Evolutionary conservation across 2,329 filamentous ascomycete species (phyloP).

Genomic region (Pyrenochaeta sp.): DNA sequence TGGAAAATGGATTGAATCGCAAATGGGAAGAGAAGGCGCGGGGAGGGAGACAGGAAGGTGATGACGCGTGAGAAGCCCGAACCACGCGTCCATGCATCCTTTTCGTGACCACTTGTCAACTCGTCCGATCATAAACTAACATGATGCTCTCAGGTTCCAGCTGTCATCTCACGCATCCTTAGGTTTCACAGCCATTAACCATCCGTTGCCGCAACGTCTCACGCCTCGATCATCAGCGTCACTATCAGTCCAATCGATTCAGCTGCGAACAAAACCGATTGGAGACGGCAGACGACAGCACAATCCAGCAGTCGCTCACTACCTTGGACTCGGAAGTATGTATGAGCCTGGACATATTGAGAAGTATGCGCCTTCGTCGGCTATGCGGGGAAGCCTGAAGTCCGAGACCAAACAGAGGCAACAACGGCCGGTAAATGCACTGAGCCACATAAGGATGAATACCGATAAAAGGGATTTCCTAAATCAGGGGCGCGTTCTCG

Average conservation of each 20-base stretch:
- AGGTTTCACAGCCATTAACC: conserved; percentile 40
- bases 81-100: conserved; percentile 18
- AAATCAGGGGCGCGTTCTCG: conserved; percentile 10
- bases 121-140: conserved; percentile 8
- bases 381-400: conserved; percentile 3
- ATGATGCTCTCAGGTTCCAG: conserved; percentile 4
- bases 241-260: conserved; percentile 4
- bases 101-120: conserved; percentile 3
- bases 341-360: conserved; percentile 28
- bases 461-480: not conserved
- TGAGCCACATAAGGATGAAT: not conserved
- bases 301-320: conserved; percentile 37
- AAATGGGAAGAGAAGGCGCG: conserved; percentile 7
- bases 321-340: conserved; percentile 34
- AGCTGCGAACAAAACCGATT: conserved; percentile 7
- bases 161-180: conserved; percentile 7
- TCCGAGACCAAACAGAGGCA: conserved; percentile 21
- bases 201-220: conserved; percentile 11
- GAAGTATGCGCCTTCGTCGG: conserved; percentile 19
- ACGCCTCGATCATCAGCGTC: conserved; percentile 17
- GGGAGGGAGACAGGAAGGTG: conserved; percentile 10
- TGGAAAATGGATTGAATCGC: conserved; percentile 4
- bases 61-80: conserved; percentile 35
- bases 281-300: conserved; percentile 12
- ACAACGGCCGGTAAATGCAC: conserved; percentile 1